Base-by-base conservation (phyloP, 202 grass and related monocot genomes). In the Panicum virgatum region DNA sequence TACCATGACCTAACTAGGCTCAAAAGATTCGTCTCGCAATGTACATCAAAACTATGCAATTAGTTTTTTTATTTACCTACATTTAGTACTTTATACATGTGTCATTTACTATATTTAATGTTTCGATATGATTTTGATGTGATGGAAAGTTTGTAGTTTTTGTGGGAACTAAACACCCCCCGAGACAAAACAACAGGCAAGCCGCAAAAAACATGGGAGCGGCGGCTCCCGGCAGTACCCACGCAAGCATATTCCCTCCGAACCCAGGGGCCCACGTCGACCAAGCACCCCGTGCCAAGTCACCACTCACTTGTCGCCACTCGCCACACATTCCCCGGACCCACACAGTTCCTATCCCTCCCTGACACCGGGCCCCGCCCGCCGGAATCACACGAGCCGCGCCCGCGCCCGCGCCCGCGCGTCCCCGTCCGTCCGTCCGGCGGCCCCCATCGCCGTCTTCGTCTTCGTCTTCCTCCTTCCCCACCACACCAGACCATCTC, bases 241-340 rank as follows among this genome's bases (percentile, higher is more conserved):
- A 69, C 47, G 65, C 3, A n/a, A 74, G 85, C 57, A 66, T 78
- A 72, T 78, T n/a, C 77, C 52, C 38, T 77, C 52, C 7, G 50
- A 8, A 85, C 52, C 44, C 46, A 0, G 19, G 23, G 67, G 27
- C 37, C 83, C 45, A 72, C 76, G 18, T 29, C 56, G 5, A 40
- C 56, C 11, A 42, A 58, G 30, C 61, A 37, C 34, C 20, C 34
- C 20, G 34, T 77, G 80, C 78, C 82, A 85, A 80, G 78, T 85
- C 73, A 74, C 13, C 56, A 23, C 22, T n/a, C 11, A 44, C 32
- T n/a, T n/a, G n/a, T n/a, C n/a, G n/a, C n/a, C 48, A 19, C 6
- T 12, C 20, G 56, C 79, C 72, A 79, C 86, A 64, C 27, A 47
- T 46, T 69, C 20, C 36, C 40, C 26, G 43, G 76, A n/a, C 45